These are phyloP conservation scores for Russula virescens DNA, from an alignment of 768 basidiomycete species.

Conservation along the genomic window DNA sequence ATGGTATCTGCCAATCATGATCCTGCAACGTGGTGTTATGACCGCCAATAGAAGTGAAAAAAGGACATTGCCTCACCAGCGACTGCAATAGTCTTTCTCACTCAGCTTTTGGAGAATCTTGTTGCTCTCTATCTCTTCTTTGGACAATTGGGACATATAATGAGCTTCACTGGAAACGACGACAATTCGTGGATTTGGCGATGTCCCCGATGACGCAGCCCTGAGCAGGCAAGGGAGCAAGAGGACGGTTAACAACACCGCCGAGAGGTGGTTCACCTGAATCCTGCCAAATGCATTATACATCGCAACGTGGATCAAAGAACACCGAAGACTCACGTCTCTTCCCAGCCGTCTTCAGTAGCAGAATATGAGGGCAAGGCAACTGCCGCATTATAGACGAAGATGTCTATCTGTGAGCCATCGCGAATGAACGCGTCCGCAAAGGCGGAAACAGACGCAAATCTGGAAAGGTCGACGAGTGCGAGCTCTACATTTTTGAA, in stretches of 20 bases:
- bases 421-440: slow-evolving; percentile 25
- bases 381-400: slow-evolving; percentile 30
- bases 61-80: neutral
- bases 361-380: slow-evolving; percentile 25
- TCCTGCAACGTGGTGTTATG: neutral
- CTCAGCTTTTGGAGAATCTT: slow-evolving; percentile 11
- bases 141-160: neutral
- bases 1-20: slow-evolving; percentile 10
- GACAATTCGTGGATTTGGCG: slow-evolving; percentile 17
- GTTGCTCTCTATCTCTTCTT: slow-evolving; percentile 6
- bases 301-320: neutral
- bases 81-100: slow-evolving; percentile 12
- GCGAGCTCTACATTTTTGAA: slow-evolving; percentile 15
- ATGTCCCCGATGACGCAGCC: slow-evolving; percentile 9
- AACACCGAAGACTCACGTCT: slow-evolving; percentile 21
- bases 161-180: slow-evolving; percentile 20
- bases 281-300: slow-evolving; percentile 30
- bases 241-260: slow-evolving; percentile 6
- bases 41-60: neutral
- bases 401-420: slow-evolving; percentile 27
- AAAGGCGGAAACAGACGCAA: slow-evolving; percentile 29
- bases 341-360: slow-evolving; percentile 31
- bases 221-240: slow-evolving; percentile 19
- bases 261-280: slow-evolving; percentile 37
- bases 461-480: slow-evolving; percentile 28